phyloP scores from a whole-genome alignment of 2,329 filamentous ascomycete species.

The Myotisia sp. region DNA sequence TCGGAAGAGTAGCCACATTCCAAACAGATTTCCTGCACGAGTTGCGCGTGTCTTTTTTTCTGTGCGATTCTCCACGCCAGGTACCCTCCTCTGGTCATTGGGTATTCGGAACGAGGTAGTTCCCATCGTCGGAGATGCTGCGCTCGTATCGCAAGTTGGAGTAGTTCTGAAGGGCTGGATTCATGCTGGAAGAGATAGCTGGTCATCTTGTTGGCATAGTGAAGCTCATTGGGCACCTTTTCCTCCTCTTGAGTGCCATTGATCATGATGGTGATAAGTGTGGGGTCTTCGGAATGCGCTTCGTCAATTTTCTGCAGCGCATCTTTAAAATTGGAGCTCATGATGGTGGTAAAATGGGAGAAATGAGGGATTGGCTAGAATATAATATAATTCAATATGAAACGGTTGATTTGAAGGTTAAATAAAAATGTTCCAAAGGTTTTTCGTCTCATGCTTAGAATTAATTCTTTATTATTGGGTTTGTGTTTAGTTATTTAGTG shows the following conservation, averaged over 20 bases:
- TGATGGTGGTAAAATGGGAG: conserved; percentile 9
- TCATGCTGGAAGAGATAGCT: conserved; percentile 50
- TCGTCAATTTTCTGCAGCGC: conserved; percentile 58
- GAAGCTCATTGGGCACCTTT: conserved; percentile 57
- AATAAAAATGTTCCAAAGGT: not conserved
- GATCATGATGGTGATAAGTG: conserved; percentile 30
- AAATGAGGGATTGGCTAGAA: not conserved
- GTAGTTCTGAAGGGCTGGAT: conserved; percentile 48
- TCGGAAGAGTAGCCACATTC: conserved; percentile 37
- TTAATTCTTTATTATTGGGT: too few relatives aligned
- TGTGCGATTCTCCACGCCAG: conserved; percentile 64
- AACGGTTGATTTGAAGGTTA: not conserved
- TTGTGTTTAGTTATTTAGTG: too few relatives aligned
- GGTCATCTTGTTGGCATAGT: conserved; percentile 71
- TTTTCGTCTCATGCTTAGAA: too few relatives aligned
- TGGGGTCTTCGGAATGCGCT: conserved; percentile 56
- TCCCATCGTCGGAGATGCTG: conserved; percentile 83
- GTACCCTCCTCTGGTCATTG: conserved; percentile 62
- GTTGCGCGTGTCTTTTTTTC: conserved; percentile 55
- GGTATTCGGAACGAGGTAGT: conserved; percentile 57
- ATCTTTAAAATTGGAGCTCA: conserved; percentile 21
- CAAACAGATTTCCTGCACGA: conserved; percentile 41
- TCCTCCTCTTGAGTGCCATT: conserved; percentile 24
- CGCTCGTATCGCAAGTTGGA: conserved; percentile 64
- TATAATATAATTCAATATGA: not conserved